A percentile compares a stretch with the other conserved stretches of the same genome.
Conservation (phyloP, 2,329 filamentous ascomycete species). For the Blastomyces percursus region DNA sequence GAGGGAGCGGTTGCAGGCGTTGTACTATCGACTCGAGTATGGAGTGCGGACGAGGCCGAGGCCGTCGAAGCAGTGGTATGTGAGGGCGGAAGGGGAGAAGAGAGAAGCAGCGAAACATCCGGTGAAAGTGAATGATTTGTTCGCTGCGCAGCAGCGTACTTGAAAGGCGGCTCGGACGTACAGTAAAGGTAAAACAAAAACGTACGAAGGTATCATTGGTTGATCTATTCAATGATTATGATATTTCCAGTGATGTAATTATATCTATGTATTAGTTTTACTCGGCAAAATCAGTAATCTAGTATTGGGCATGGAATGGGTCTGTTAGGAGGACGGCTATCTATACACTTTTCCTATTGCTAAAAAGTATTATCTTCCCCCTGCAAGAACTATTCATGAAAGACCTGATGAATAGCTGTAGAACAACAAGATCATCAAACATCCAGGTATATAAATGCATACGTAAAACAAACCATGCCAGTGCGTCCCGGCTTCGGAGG, state of each 20-base stretch:
- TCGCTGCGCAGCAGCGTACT: background rate
- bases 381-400: background rate
- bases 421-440: background rate
- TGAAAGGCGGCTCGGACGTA: background rate
- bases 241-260: background rate
- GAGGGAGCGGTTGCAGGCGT: constrained; percentile 61
- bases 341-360: background rate
- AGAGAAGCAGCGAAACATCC: background rate
- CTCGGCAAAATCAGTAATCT: background rate
- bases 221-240: background rate
- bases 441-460: background rate
- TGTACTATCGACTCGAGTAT: constrained; percentile 62
- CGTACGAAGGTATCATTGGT: background rate
- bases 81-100: constrained; percentile 10
- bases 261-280: background rate
- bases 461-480: background rate
- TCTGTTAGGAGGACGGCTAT: background rate
- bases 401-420: background rate
- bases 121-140: background rate
- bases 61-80: constrained; percentile 39
- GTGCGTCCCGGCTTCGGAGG: background rate
- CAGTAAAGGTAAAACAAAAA: background rate
- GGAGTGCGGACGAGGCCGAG: constrained; percentile 55
- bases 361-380: background rate
- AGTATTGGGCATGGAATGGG: background rate